phyloP scores from a whole-genome alignment of 2,329 filamentous ascomycete genomes.

The Albophoma yamanashiensis region DNA sequence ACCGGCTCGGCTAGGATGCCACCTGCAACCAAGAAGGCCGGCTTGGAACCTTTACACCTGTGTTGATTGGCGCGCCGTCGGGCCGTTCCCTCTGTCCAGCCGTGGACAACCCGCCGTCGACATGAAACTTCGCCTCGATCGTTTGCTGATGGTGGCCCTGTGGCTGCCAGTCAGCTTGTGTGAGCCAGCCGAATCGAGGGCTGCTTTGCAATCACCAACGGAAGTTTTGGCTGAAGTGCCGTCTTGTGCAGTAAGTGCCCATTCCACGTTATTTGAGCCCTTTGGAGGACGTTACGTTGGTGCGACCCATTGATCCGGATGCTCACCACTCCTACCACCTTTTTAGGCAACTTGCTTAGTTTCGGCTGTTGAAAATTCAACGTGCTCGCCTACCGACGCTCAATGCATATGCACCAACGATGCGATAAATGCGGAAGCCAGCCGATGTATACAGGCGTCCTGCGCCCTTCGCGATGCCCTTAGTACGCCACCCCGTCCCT shows the following conservation, averaged over 20 bases:
- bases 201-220: neutral
- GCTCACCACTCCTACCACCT: neutral
- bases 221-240: neutral
- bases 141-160: neutral
- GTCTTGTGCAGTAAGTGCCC: neutral
- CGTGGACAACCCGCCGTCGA: neutral
- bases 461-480: neutral
- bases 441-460: neutral
- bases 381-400: neutral
- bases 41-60: neutral
- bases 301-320: neutral
- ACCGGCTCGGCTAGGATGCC: neutral
- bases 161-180: neutral
- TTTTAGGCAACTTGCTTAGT: neutral
- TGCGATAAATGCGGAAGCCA: neutral
- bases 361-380: neutral
- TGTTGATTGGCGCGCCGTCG: neutral
- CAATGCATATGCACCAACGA: neutral
- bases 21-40: neutral
- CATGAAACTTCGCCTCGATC: neutral
- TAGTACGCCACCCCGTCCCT: neutral
- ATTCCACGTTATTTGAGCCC: no score
- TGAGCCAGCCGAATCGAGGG: neutral
- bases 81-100: neutral
- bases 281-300: neutral